Conservation (phyloP, 2,329 filamentous ascomycete genomes). For the Monosporascus sp. region DNA sequence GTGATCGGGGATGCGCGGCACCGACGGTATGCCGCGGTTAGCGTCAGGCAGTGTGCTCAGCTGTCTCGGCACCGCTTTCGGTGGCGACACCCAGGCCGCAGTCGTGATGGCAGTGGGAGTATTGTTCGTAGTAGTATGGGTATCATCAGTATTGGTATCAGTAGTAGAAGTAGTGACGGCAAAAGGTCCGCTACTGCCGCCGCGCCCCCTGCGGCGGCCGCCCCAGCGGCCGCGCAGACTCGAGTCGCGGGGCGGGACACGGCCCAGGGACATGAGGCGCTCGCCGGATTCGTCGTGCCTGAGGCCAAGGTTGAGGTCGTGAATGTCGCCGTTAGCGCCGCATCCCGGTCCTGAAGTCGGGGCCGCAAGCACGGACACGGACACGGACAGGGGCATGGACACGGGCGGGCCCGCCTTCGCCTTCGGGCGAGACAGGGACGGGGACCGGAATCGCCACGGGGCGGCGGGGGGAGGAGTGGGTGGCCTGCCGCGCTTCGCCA, state of each 20-base stretch:
- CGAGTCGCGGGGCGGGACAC: no score
- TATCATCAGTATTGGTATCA: no score
- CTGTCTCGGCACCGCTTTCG: constrained; percentile 9
- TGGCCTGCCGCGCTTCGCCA: constrained; percentile 14
- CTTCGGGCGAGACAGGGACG: constrained; percentile 1
- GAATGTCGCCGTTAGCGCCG: background rate
- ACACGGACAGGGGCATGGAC: constrained; percentile 2
- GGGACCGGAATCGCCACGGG: background rate
- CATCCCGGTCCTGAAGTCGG: background rate
- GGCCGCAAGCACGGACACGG: background rate
- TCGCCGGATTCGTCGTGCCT: no score
- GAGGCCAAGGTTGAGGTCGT: background rate
- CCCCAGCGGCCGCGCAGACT: background rate
- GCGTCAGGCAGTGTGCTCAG: constrained; percentile 38
- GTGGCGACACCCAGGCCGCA: background rate
- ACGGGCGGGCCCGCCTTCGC: constrained; percentile 6
- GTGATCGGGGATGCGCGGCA: constrained; percentile 39
- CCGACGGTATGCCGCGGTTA: constrained; percentile 40
- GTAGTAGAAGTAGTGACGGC: no score
- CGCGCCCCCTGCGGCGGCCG: background rate
- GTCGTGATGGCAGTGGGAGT: no score
- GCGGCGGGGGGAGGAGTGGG: constrained; percentile 3
- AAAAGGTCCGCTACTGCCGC: background rate
- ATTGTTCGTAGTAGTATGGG: no score
- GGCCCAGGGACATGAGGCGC: no score